Base-by-base conservation (phyloP, 192 early-diverging fungal species). In the Cetraspora pellucida region DNA sequence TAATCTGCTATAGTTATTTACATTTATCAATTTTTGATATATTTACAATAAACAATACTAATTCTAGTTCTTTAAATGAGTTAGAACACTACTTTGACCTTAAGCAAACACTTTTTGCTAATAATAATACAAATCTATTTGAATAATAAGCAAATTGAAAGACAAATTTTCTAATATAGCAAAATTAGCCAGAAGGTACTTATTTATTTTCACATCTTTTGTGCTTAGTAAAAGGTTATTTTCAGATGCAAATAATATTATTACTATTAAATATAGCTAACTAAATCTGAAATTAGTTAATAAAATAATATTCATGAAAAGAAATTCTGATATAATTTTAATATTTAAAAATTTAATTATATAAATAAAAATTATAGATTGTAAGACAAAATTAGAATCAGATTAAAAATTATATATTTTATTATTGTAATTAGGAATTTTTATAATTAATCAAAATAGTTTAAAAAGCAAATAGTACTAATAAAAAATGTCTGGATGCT, bases 231-330 rank as follows among this genome's bases (percentile, higher is more conserved):
- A 66, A 66, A 66, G 64, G 17, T 19, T 66, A 44, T 66, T 66
- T 45, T 66, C 43, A n/a, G 37, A 66, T 21, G 37, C 43, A 3
- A 0, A 6, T 66, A 66, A 66, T 2, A 9, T 30, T 19, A 66
- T 66, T 66, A 66, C 37, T n/a, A 30, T 5, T 5, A 66, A 66
- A 66, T 6, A 16, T 66, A 63, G 13, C 19, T 23, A 13, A 6
- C 25, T 63, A 63, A 21, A 66, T 66, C 37, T 31, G 17, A 45
- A 37, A 19, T 17, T 31, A 9, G 30, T 0, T 3, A 19, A n/a
- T 66, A 45, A 66, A 44, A 66, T 66, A 19, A 31, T 66, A 4
- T 66, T 66, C 43, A 31, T 66, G 17, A 66, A 66, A 9, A 60
- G 43, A 44, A 66, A 66, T 66, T 60, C 21, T 25, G 27, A 11